Evolutionary conservation across 495 filamentous ascomycete species (phyloP).

Genomic region (Pyrenula massariospora): DNA sequence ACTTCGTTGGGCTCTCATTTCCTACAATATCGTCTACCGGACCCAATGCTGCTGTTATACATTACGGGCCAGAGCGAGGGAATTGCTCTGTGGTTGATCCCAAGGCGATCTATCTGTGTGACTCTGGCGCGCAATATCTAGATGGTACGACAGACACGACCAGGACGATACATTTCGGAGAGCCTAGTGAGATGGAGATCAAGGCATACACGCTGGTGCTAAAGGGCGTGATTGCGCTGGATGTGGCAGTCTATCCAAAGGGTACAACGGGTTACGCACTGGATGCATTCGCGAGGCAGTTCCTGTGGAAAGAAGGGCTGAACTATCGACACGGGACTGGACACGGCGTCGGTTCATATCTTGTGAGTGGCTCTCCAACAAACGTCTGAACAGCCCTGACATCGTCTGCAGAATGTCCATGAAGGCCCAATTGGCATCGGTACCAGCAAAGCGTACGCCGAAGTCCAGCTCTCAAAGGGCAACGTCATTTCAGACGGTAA

Average conservation of each 20-base stretch:
- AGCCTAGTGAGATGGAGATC: slow-evolving; percentile 73
- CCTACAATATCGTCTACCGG: slow-evolving; percentile 94
- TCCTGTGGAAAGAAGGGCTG: slow-evolving; percentile 82
- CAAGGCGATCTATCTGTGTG: slow-evolving; percentile 82
- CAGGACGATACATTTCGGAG: slow-evolving; percentile 82
- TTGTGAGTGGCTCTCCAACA: slow-evolving; percentile 27
- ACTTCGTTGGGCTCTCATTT: slow-evolving; percentile 88
- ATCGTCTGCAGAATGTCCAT: slow-evolving; percentile 67
- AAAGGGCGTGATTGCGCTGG: slow-evolving; percentile 90
- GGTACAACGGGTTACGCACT: slow-evolving; percentile 88
- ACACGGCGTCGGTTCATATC: slow-evolving; percentile 86
- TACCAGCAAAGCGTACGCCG: slow-evolving; percentile 78
- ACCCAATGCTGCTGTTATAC: slow-evolving; percentile 90
- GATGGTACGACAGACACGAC: slow-evolving; percentile 98
- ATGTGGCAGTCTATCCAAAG: slow-evolving; percentile 83
- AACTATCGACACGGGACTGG: slow-evolving; percentile 97
- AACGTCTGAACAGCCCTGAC: not conserved
- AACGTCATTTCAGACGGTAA: slow-evolving; percentile 80
- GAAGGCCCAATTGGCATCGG: slow-evolving; percentile 97
- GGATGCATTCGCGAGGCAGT: slow-evolving; percentile 80
- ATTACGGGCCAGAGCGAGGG: slow-evolving; percentile 86
- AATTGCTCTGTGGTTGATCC: slow-evolving; percentile 79
- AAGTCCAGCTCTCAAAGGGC: slow-evolving; percentile 79
- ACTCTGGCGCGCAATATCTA: slow-evolving; percentile 88
- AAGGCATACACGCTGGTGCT: slow-evolving; percentile 92